Base-by-base conservation (phyloP, 2,329 filamentous ascomycete genomes). In the Beauveria sp. region DNA sequence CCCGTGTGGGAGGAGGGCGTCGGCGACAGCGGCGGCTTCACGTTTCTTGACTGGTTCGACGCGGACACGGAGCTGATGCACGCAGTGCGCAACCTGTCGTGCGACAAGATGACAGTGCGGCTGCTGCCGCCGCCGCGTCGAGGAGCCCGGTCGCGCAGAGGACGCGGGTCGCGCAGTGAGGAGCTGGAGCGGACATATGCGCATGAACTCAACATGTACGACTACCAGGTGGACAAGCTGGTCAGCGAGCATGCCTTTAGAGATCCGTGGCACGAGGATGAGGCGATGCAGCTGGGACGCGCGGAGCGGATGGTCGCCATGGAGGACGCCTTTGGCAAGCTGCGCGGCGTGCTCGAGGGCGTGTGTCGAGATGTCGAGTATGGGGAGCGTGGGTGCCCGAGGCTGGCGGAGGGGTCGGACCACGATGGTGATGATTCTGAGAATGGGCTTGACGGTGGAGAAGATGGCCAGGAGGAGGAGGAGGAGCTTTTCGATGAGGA, bases 1-100 rank as follows among this genome's bases (percentile, higher is more conserved):
- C 75, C 75, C 1, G 63, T 52, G 18, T 65, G 59, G 59, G 59
- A 61, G 30, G n/a, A 16, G 12, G 18, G 5, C 58, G 3, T 26
- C 26, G 9, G 22, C 45, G 20, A 43, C 18, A 16, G 16, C 16
- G 56, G 60, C 1, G 30, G 64, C 10, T 71, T 76, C 42, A 75
- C 74, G 3, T 74, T 77, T 57, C 65, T 72, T 57, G 62, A 72
- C 61, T 76, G 78, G 64, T 74, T 79, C 63, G 34, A 63, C 4
- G 34, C 61, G 8, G 49, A 60, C 0, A 71, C 72, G 1, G 64
- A 61, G 18, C 69, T 78, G 14, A 63, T 72, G 16, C 20, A 64
- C 1, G 71, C 72, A 4, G 67, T 79, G 26, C 63, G 66, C 20
- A 51, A 62, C 0, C 63, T 79, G 6, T 69, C 71, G 12, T 72